Evolutionary conservation across 2,329 filamentous ascomycete genomes (phyloP).

Genomic region (Apiospora rasikravindrae): DNA sequence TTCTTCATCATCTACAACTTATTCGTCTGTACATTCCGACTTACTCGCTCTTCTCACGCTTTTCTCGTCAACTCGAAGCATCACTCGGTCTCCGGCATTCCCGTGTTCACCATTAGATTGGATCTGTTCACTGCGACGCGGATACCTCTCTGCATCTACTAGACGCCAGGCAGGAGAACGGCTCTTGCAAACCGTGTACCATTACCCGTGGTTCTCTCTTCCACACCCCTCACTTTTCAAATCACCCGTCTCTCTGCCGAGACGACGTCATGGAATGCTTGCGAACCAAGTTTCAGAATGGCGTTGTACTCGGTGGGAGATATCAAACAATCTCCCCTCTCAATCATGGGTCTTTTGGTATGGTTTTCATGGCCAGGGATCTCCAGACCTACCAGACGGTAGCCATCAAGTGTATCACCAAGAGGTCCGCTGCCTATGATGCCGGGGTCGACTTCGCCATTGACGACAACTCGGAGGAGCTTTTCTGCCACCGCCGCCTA

Average conservation of each 20-base stretch:
- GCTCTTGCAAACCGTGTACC: constrained; percentile 34
- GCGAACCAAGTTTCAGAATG: constrained; percentile 79
- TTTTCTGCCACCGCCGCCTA: constrained; percentile 79
- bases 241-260: constrained; percentile 41
- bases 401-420: constrained; percentile 95
- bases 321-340: constrained; percentile 92
- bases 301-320: constrained; percentile 83
- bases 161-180: constrained; percentile 34
- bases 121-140: constrained; percentile 14
- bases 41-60: constrained; percentile 21
- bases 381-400: constrained; percentile 77
- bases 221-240: constrained; percentile 36
- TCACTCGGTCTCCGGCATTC: constrained; percentile 8
- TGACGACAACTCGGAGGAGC: constrained; percentile 83
- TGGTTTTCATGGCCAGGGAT: constrained; percentile 95
- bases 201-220: constrained; percentile 33
- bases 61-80: background rate
- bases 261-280: constrained; percentile 77
- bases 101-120: background rate
- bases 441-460: constrained; percentile 69
- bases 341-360: constrained; percentile 98
- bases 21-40: constrained; percentile 38
- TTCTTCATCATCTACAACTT: constrained; percentile 33
- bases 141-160: constrained; percentile 29
- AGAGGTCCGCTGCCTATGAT: constrained; percentile 69